A percentile compares a stretch with the other conserved stretches of the same genome.
Evolutionary conservation across 441 rosid genomes (phyloP).

Genomic region (Brassica balearica): DNA sequence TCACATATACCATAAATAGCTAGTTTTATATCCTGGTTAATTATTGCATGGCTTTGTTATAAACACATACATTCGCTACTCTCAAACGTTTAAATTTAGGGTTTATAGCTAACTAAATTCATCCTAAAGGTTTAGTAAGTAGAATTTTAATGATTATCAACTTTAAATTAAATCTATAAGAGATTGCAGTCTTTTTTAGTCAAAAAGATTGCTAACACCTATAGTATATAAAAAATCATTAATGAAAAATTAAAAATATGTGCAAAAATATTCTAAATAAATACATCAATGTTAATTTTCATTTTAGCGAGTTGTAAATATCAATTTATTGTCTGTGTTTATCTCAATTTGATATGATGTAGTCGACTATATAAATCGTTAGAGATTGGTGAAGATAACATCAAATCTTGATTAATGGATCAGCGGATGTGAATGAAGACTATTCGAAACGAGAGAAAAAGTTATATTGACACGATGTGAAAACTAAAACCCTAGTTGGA

Average conservation of each 20-base stretch:
- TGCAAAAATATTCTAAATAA: not conserved
- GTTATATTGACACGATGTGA: not conserved
- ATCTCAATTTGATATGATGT: not conserved
- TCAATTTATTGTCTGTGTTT: not conserved
- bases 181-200: not conserved
- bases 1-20: not conserved
- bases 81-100: slow-evolving; percentile 7
- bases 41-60: not conserved
- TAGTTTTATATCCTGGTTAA: not conserved
- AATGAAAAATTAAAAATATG: not conserved
- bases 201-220: not conserved
- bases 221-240: not conserved
- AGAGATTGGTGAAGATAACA: not conserved
- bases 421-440: slow-evolving; percentile 14
- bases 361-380: not conserved
- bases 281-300: not conserved
- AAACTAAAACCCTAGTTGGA: slow-evolving; percentile 33
- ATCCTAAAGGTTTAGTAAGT: too few species aligned
- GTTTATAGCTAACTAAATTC: not conserved
- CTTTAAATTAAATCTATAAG: not conserved
- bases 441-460: not conserved
- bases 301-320: not conserved
- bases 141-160: too few species aligned
- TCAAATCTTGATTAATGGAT: slow-evolving; percentile 2
- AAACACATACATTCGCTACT: not conserved